Evolutionary conservation across 2,329 filamentous ascomycete genomes (phyloP).

Genomic region (Talaromyces rugulosus): DNA sequence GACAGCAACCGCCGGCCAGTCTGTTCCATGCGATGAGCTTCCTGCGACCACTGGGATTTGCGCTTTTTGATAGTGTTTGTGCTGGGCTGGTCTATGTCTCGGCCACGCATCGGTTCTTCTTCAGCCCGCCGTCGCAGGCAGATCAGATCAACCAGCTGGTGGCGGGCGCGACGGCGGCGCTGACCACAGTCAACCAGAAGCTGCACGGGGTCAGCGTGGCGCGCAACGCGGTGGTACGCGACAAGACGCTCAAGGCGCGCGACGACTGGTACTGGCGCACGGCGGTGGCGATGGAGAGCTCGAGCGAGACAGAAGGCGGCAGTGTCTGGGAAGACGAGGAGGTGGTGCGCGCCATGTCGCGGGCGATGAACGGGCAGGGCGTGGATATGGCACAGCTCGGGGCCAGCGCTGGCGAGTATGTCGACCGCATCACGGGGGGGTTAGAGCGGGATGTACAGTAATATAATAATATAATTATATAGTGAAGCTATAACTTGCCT

Average conservation of each 20-base stretch:
- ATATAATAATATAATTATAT: no score
- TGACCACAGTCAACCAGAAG: constrained; percentile 61
- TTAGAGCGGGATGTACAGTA: constrained; percentile 24
- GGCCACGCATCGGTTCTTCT: constrained; percentile 74
- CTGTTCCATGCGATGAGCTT: constrained; percentile 46
- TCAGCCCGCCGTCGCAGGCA: constrained; percentile 55
- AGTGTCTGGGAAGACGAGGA: constrained; percentile 67
- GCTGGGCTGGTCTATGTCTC: constrained; percentile 69
- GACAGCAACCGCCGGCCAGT: constrained; percentile 56
- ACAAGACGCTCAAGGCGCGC: constrained; percentile 63
- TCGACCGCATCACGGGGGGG: constrained; percentile 38
- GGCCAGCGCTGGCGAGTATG: constrained; percentile 41
- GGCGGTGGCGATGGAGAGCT: constrained; percentile 56
- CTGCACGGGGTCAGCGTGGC: constrained; percentile 70
- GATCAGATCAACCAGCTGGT: constrained; percentile 61
- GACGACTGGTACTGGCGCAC: constrained; percentile 69
- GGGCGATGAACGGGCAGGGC: constrained; percentile 66
- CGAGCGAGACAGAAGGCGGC: constrained; percentile 58
- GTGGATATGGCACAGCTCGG: constrained; percentile 40
- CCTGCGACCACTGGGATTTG: constrained; percentile 61
- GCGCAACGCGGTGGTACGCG: constrained; percentile 73
- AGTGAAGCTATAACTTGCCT: no score
- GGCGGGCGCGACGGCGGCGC: constrained; percentile 44
- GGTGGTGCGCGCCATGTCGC: constrained; percentile 61
- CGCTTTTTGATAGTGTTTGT: constrained; percentile 59